These are phyloP conservation scores for Fusarium marasasianum DNA, from an alignment of 2,329 filamentous ascomycete species.

Conservation along the genomic window DNA sequence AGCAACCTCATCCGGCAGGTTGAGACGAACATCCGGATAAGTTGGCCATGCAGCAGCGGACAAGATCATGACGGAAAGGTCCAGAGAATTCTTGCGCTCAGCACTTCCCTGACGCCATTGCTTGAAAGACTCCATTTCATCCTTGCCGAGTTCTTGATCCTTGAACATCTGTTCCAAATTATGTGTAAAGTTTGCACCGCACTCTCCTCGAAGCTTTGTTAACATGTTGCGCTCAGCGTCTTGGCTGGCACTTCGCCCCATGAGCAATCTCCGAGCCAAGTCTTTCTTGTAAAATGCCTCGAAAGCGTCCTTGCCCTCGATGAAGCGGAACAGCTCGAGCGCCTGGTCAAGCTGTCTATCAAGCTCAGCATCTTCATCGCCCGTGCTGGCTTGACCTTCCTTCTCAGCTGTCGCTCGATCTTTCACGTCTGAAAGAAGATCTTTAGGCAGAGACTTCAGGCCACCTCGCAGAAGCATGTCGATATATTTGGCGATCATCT, in stretches of 20 bases:
- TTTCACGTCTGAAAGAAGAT: conserved; percentile 69
- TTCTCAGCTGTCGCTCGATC: conserved; percentile 67
- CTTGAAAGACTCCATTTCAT: conserved; percentile 93
- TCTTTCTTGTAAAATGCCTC: conserved; percentile 99
- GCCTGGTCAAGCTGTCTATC: conserved; percentile 92
- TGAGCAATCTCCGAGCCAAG: conserved; percentile 85
- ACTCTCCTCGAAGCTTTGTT: conserved; percentile 88
- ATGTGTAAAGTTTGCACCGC: conserved; percentile 92
- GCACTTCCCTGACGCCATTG: conserved; percentile 66
- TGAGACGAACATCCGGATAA: conserved; percentile 78
- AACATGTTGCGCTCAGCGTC: conserved; percentile 98
- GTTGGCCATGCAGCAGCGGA: conserved; percentile 92
- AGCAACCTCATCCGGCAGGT: conserved; percentile 79
- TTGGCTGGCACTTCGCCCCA: conserved; percentile 91
- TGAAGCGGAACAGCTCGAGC: conserved; percentile 93
- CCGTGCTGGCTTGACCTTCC: conserved; percentile 71
- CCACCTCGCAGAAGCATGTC: conserved; percentile 89
- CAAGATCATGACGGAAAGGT: conserved; percentile 86
- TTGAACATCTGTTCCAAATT: conserved; percentile 99
- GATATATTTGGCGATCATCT: conserved; percentile 98
- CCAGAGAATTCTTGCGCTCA: conserved; percentile 60
- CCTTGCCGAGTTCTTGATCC: conserved; percentile 90
- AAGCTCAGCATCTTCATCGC: conserved; percentile 91
- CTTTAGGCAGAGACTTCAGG: conserved; percentile 80
- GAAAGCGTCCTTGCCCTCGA: conserved; percentile 97